Conservation (phyloP, 768 basidiomycete genomes). For the Tulasnella sp. region DNA sequence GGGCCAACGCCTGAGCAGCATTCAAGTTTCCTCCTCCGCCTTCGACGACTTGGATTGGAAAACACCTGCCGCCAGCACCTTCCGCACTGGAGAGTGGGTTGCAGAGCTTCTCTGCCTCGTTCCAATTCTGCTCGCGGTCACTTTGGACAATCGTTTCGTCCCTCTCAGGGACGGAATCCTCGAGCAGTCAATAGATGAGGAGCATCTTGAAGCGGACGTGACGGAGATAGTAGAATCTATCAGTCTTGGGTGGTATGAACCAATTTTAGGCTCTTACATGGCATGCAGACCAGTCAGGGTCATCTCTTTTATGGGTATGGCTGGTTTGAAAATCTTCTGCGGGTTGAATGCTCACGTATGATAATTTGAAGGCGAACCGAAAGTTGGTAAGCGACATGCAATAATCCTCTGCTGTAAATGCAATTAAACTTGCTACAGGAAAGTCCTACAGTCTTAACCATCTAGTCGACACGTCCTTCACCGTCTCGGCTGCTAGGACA, state of each 20-base stretch:
- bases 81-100: slow-evolving; percentile 67
- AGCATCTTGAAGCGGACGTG: slow-evolving; percentile 58
- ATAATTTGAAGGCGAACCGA: slow-evolving; percentile 20
- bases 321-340: background rate
- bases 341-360: no score
- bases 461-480: slow-evolving; percentile 59
- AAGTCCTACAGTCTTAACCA: slow-evolving; percentile 60
- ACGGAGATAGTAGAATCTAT: slow-evolving; percentile 51
- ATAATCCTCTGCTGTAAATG: slow-evolving; percentile 33
- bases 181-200: slow-evolving; percentile 51
- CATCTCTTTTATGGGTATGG: slow-evolving; percentile 58
- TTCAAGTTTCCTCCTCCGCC: no score
- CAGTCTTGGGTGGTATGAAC: slow-evolving; percentile 62
- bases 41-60: no score
- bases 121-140: slow-evolving; percentile 60
- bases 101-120: slow-evolving; percentile 58
- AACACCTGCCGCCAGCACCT: no score
- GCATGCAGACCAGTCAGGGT: slow-evolving; percentile 60
- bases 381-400: background rate
- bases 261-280: slow-evolving; percentile 60
- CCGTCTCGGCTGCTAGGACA: slow-evolving; percentile 41
- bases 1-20: no score
- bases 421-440: slow-evolving; percentile 42
- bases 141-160: slow-evolving; percentile 56
- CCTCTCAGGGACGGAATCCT: slow-evolving; percentile 60